Percentiles rank a stretch among this genome's conserved stretches.
phyloP scores from a whole-genome alignment of 371 early-diverging fungal genomes.

The Mucor lusitanicus region DNA sequence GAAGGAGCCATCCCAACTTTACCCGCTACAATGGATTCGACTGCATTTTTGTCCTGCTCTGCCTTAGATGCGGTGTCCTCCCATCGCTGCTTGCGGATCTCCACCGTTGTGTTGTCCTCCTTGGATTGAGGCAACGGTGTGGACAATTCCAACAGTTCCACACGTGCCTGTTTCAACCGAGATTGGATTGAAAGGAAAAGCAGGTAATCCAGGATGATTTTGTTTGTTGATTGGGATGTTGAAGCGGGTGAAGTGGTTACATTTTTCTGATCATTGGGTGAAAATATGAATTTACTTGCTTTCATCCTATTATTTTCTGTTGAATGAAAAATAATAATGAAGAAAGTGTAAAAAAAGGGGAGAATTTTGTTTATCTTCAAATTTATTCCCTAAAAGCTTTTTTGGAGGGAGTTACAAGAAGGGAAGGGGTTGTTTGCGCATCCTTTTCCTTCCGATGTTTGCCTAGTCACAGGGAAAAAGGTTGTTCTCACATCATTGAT shows the following conservation, averaged over 20 bases:
- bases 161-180: constrained; percentile 39
- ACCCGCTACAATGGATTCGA: constrained; percentile 54
- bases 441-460: constrained; percentile 7
- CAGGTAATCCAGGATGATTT: constrained; percentile 63
- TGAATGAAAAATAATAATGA: neutral
- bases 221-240: constrained; percentile 47
- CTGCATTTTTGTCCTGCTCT: constrained; percentile 55
- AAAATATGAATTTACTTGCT: constrained; percentile 10
- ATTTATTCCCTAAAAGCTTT: neutral
- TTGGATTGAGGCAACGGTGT: constrained; percentile 27
- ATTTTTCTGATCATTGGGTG: constrained; percentile 12
- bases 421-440: neutral
- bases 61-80: constrained; percentile 44
- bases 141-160: constrained; percentile 46
- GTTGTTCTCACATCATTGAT: neutral
- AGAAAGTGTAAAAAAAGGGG: neutral
- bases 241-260: neutral
- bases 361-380: neutral
- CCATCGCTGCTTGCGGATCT: constrained; percentile 41
- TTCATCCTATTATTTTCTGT: constrained; percentile 7
- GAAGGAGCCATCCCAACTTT: neutral
- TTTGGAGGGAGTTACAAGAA: neutral
- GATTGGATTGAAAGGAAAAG: constrained; percentile 65
- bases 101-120: constrained; percentile 22
- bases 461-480: neutral